Evolutionary conservation across 495 filamentous ascomycete species (phyloP), one percentile per base, ranked within the genome.

Genomic region (Talaromyces stipitatus): DNA sequence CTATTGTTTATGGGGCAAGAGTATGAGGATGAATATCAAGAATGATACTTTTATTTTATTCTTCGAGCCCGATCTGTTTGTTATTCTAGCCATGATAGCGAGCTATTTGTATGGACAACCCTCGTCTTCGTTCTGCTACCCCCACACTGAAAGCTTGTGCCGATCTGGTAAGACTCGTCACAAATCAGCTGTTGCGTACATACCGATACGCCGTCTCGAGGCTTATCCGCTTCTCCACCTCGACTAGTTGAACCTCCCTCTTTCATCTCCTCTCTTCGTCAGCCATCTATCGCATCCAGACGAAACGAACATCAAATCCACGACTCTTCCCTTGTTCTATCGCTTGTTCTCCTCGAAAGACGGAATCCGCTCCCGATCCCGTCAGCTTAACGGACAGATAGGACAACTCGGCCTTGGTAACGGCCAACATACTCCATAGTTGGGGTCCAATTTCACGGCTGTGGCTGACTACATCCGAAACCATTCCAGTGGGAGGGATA

Each of bases 401-500:
- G n/a, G n/a, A 41, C 36, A 9, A 41, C 36, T 16, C 33, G n/a
- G 14, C 4, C 33, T 38, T 26, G 18, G 16, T 4, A 27, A 7
- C 5, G 45, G 12, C 45, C 20, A 41, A 16, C 45, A 48, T 24
- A 23, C 45, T 48, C 2, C 20, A 10, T 47, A 47, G 2, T 48
- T 48, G 45, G 45, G 45, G 45, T 48, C 45, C 45, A 48, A 48
- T 48, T 48, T n/a, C 24, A 9, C 48, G 24, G 48, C 48, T 51
- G 48, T 51, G 48, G 24, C 48, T 51, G 14, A 26, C 48, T 28
- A 26, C 48, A 47, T 47, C 18, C 43, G 43, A 47, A 22, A 26
- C 43, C 23, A 26, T 47, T 22, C 43, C 43, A 22, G 43, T 26
- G 18, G 18, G 23, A 47, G 43, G 43, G 43, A 47, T 11, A n/a